Conservation (phyloP, 1,139 yeast genomes). For the Pneumocystis canis region DNA sequence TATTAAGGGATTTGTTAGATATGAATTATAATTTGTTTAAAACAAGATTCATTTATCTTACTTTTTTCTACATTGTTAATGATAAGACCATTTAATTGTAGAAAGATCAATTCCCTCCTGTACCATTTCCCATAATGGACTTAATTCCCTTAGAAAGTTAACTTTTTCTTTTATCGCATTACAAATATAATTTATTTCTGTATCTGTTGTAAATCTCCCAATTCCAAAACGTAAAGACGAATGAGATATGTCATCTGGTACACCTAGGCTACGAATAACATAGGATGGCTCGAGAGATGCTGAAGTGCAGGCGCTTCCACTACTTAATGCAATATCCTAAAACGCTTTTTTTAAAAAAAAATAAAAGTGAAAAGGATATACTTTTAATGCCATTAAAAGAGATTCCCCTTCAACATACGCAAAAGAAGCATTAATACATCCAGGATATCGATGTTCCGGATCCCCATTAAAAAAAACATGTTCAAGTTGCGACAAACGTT, state of each 20-base stretch:
- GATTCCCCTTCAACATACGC: slow-evolving; percentile 98
- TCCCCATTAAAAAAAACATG: slow-evolving; percentile 89
- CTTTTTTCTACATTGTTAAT: slow-evolving; percentile 28
- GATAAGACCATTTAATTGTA: slow-evolving; percentile 96
- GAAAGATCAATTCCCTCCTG: slow-evolving; percentile 93
- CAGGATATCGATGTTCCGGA: slow-evolving; percentile 54
- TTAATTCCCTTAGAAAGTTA: slow-evolving; percentile 74
- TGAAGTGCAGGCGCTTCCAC: slow-evolving; percentile 98
- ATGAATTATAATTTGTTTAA: not conserved
- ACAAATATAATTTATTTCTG: slow-evolving; percentile 83
- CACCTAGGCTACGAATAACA: slow-evolving; percentile 91
- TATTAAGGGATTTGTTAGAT: not conserved
- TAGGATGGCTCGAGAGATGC: slow-evolving; percentile 96
- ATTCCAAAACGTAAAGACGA: slow-evolving; percentile 93
- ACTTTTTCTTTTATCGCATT: slow-evolving; percentile 81
- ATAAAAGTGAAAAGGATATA: not conserved
- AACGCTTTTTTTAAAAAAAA: slow-evolving; percentile 7
- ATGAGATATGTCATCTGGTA: slow-evolving; percentile 84
- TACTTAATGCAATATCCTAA: slow-evolving; percentile 78
- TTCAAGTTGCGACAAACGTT: slow-evolving; percentile 64
- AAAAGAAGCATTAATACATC: slow-evolving; percentile 91
- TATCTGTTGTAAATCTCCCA: slow-evolving; percentile 94
- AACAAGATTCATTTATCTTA: not conserved
- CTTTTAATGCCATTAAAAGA: slow-evolving; percentile 81
- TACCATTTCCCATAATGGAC: slow-evolving; percentile 98